Evolutionary conservation across 116 monocot genomes (phyloP), one percentile per base, ranked within the genome.

Genomic region (Trichopus zeylanicus): DNA sequence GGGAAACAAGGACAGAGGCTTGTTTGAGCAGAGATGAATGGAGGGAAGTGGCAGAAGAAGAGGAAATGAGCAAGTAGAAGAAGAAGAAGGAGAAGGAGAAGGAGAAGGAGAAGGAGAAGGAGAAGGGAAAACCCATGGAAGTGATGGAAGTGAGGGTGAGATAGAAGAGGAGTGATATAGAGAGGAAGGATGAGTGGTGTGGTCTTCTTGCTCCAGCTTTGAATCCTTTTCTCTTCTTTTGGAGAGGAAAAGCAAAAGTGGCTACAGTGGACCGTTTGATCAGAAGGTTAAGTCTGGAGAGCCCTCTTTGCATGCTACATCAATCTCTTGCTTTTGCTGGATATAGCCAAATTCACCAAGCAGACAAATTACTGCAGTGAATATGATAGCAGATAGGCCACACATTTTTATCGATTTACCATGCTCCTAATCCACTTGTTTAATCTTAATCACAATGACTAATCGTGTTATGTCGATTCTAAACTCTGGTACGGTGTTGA

Each of bases 1-100:
- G 55, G 35, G 77, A 59, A 29, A 75, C 59, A 16, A 94, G 46
- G 23, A 76, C 56, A 31, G 81, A 72, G 26, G 81, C 92, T 62
- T 92, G 84, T 26, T 64, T 63, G 21, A 3, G 30, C 15, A 65
- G 69, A 15, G 69, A 66, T 29, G 53, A 48, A 31, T 33, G 26
- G 46, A 34, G 35, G 24, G 64, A 10, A 38, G 0, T 21, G 46
- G 23, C 33, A 48, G 38, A 23, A 49, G 25, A 35, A 61, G 59
- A 19, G 60, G 42, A 24, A 42, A 68, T 30, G 66, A 69, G 31
- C 3, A 38, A 29, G 12, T 55, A 33, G 64, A 51, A 68, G 35
- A 31, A 51, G 29, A 18, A 49, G 53, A 42, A 68, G 38, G 66
- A 69, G 31, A 5, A 38, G 34, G 12, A 59, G 46, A 67, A 51